Evolutionary conservation across 805 yeast species (phyloP), one percentile per base, ranked within the genome.

Genomic region (Wickerhamiella dianesei): DNA sequence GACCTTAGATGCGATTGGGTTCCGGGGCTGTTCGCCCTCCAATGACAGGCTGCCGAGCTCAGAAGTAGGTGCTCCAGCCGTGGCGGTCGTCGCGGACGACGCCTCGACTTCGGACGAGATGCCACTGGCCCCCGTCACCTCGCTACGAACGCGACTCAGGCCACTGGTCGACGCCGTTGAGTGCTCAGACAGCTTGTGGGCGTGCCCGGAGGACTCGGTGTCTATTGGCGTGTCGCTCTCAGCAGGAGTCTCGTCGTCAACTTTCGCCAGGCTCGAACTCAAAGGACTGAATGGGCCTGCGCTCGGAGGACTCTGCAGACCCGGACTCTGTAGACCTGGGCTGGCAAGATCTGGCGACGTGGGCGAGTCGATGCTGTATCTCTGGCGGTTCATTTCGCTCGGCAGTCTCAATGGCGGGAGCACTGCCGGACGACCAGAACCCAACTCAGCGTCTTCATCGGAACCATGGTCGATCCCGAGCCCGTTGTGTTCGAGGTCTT

Each of bases 1-100:
- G 18, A 61, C 55, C 41, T 52, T 53, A 18, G 53, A 48, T 3
- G 54, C 41, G 14, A 51, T 46, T 3, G 47, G 8, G 16, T 12
- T 25, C 9, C 32, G 32, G 32, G 32, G 32, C 32, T 25, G 32
- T 6, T 25, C 32, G 32, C n/a, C n/a, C n/a, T 25, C 32, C 12
- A 25, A 6, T 12, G 32, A 25, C 32, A 25, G 6, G 32, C 9
- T 12, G 12, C 32, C 32, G 32, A 25, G 32, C 12, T 25, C 32
- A 6, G 32, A 25, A 12, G 32, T 12, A 6, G 32, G 32, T 25
- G 32, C 32, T 6, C 32, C 32, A 6, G 9, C 32, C 12, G n/a
- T n/a, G n/a, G 12, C 6, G 12, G 32, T 25, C 32, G 32, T 25
- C 32, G 32, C 6, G 32, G 32, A 25, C 12, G 32, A 25, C 12